These are phyloP conservation scores for Sporopachydermia quercuum DNA, from an alignment of 805 yeast genomes.

Conservation along the genomic window DNA sequence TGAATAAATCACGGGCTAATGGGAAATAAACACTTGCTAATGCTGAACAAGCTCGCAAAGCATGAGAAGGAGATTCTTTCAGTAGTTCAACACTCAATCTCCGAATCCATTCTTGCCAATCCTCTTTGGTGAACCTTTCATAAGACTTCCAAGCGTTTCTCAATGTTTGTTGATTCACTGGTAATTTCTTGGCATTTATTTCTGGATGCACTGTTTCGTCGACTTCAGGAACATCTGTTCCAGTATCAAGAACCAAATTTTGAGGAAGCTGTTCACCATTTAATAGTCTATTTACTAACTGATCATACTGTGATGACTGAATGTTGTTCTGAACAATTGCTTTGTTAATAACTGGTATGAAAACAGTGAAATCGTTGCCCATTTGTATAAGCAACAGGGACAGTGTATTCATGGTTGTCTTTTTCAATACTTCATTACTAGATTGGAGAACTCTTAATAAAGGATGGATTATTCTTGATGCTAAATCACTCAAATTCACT, in stretches of 20 bases:
- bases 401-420: slow-evolving; percentile 61
- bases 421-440: slow-evolving; percentile 42
- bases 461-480: slow-evolving; percentile 83
- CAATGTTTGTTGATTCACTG: slow-evolving; percentile 47
- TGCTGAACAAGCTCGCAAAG: slow-evolving; percentile 82
- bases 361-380: slow-evolving; percentile 73
- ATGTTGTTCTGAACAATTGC: slow-evolving; percentile 47
- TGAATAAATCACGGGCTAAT: slow-evolving; percentile 78
- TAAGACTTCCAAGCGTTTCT: slow-evolving; percentile 86
- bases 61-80: slow-evolving; percentile 89
- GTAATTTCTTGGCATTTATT: slow-evolving; percentile 57
- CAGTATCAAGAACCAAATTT: slow-evolving; percentile 36
- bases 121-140: slow-evolving; percentile 80
- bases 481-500: slow-evolving; percentile 70
- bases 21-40: slow-evolving; percentile 81
- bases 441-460: slow-evolving; percentile 48
- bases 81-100: slow-evolving; percentile 71
- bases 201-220: slow-evolving; percentile 47
- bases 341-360: slow-evolving; percentile 68
- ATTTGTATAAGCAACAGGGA: slow-evolving; percentile 67
- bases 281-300: slow-evolving; percentile 58
- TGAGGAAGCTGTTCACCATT: slow-evolving; percentile 82
- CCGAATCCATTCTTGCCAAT: slow-evolving; percentile 97
- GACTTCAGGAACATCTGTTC: slow-evolving; percentile 18
- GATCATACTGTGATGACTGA: slow-evolving; percentile 65